Evolutionary conservation across 805 yeast genomes (phyloP).

Genomic region (Maudiozyma saulgeensis): DNA sequence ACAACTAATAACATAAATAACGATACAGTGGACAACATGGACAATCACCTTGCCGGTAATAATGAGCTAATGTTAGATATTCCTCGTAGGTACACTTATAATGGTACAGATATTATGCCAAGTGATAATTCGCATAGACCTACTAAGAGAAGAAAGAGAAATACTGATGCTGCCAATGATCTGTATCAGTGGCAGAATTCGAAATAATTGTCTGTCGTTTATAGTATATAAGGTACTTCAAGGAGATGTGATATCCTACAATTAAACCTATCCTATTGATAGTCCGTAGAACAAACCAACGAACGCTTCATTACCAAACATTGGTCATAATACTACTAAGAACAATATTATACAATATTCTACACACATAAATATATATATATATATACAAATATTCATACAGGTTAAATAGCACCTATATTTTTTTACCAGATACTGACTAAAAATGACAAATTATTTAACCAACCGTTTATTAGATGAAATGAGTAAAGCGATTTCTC

Average conservation of each 20-base stretch:
- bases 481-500: too few relatives aligned
- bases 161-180: conserved; percentile 1
- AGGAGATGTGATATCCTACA: neutral
- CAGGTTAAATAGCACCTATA: too few relatives aligned
- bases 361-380: too few relatives aligned
- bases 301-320: neutral
- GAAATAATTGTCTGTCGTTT: neutral
- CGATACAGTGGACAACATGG: neutral
- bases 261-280: neutral
- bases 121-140: conserved; percentile 1
- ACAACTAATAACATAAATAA: neutral
- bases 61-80: conserved; percentile 1
- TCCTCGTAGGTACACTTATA: conserved; percentile 2
- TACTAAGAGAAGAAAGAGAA: conserved; percentile 1
- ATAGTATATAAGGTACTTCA: neutral
- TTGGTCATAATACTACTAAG: neutral
- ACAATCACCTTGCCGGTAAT: neutral
- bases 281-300: too few relatives aligned
- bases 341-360: too few relatives aligned
- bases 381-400: too few relatives aligned
- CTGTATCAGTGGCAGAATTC: conserved; percentile 7
- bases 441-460: too few relatives aligned
- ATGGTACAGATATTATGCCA: neutral
- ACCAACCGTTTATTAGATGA: too few relatives aligned
- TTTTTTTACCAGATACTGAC: too few relatives aligned